A percentile compares a stretch with the other conserved stretches of the same genome.
Conservation (phyloP, 495 filamentous ascomycete species). For the Emericellopsis terricola region DNA sequence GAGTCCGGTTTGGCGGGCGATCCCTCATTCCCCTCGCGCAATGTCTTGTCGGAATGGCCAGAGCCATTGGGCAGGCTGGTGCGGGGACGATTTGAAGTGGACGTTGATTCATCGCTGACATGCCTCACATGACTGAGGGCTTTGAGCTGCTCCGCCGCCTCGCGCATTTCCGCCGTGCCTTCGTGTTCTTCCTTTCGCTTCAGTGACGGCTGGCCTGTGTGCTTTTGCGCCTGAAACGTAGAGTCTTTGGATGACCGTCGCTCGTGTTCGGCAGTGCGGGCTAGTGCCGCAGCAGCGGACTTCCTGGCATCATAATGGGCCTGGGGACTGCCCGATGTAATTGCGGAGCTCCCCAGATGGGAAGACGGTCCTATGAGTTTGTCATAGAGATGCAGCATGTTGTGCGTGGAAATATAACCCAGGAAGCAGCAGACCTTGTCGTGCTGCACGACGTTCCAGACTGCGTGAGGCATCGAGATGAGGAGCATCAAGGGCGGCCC, state of each 20-base stretch:
- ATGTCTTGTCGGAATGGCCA: slow-evolving; percentile 21
- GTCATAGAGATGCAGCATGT: slow-evolving; percentile 37
- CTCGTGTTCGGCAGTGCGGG: slow-evolving; percentile 6
- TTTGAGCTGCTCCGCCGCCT: slow-evolving; percentile 39
- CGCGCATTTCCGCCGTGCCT: slow-evolving; percentile 39
- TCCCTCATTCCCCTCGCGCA: slow-evolving; percentile 22
- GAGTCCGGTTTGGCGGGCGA: slow-evolving; percentile 15
- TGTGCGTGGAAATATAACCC: slow-evolving; percentile 36
- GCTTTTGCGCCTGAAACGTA: neutral
- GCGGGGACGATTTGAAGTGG: slow-evolving; percentile 4
- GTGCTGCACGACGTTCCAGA: slow-evolving; percentile 37
- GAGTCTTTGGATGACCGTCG: neutral
- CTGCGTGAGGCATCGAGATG: slow-evolving; percentile 33
- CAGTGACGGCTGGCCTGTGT: slow-evolving; percentile 3
- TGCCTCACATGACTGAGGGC: slow-evolving; percentile 37
- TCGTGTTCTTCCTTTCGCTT: slow-evolving; percentile 30
- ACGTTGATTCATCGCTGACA: slow-evolving; percentile 21
- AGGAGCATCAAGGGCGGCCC: slow-evolving; percentile 37
- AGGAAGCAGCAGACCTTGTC: slow-evolving; percentile 39
- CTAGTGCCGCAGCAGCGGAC: no score
- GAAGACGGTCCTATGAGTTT: slow-evolving; percentile 24
- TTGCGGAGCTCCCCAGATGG: slow-evolving; percentile 8
- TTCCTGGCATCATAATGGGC: no score
- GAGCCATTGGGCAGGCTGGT: slow-evolving; percentile 16
- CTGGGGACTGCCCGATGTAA: no score